These are phyloP conservation scores for Saccharomyces pastorianus DNA, from an alignment of 1,139 yeast species.

Conservation along the genomic window DNA sequence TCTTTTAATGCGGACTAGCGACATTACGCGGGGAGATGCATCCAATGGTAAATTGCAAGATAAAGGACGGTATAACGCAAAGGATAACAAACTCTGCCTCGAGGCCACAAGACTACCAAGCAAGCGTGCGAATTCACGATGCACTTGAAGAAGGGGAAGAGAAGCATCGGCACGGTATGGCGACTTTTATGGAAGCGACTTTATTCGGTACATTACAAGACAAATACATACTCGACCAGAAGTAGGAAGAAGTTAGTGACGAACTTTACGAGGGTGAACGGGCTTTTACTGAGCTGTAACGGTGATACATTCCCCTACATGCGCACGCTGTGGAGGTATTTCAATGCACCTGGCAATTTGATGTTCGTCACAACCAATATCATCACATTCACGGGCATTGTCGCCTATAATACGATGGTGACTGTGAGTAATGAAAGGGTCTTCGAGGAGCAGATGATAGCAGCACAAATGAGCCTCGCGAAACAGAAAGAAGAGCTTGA, in stretches of 20 bases:
- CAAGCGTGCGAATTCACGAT: not conserved
- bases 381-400: slow-evolving; percentile 26
- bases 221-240: not conserved
- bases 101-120: not conserved
- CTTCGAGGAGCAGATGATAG: slow-evolving; percentile 3
- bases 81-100: not conserved
- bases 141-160: not conserved
- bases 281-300: not conserved
- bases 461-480: slow-evolving; percentile 2
- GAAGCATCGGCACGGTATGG: not conserved
- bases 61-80: not conserved
- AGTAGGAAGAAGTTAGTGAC: not conserved
- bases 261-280: not conserved
- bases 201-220: not conserved
- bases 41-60: not conserved
- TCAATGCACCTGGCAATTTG: slow-evolving; percentile 29
- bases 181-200: not conserved
- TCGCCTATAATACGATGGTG: slow-evolving; percentile 23
- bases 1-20: not conserved
- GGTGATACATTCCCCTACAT: not conserved
- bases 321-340: slow-evolving; percentile 26
- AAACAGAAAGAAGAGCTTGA: not conserved
- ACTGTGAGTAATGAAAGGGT: slow-evolving; percentile 12
- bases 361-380: slow-evolving; percentile 30
- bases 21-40: not conserved